These are phyloP conservation scores for Curvularia sp. DNA, from an alignment of 2,329 filamentous ascomycete genomes.

Conservation along the genomic window DNA sequence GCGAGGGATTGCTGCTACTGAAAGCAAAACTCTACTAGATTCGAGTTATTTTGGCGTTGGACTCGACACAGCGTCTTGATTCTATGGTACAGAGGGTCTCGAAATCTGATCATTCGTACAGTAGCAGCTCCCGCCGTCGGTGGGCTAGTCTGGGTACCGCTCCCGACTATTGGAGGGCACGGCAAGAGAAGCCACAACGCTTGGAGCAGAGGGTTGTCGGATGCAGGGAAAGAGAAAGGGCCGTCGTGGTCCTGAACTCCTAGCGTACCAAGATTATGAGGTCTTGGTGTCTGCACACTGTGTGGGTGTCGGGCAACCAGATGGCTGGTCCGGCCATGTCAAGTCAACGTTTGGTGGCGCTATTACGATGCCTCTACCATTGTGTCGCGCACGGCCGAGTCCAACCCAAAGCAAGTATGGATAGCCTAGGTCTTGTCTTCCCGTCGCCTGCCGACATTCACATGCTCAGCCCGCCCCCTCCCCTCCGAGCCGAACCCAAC, in stretches of 20 bases:
- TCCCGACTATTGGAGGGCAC: neutral
- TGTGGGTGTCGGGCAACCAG: neutral
- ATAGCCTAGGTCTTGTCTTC: neutral
- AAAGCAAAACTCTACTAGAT: neutral
- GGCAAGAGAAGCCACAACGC: neutral
- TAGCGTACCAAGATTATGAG: slow-evolving; percentile 8
- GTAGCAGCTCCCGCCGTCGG: neutral
- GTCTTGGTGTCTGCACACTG: neutral
- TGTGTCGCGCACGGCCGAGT: neutral
- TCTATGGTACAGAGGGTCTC: neutral
- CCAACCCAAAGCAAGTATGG: neutral
- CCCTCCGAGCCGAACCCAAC: neutral
- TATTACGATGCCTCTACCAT: slow-evolving; percentile 1
- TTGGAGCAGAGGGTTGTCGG: neutral
- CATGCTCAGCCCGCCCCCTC: neutral
- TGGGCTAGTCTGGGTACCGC: neutral
- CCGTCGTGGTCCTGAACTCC: neutral
- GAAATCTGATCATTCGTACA: neutral
- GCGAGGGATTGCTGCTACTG: neutral
- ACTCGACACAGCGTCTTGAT: neutral
- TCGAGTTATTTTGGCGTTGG: neutral
- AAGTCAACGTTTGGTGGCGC: slow-evolving; percentile 5
- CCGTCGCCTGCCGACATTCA: slow-evolving; percentile 3
- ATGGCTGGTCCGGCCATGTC: slow-evolving; percentile 5
- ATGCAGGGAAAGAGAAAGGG: slow-evolving; percentile 3